Conservation (phyloP, 768 basidiomycete genomes). For the Boletus vinaceobasis region DNA sequence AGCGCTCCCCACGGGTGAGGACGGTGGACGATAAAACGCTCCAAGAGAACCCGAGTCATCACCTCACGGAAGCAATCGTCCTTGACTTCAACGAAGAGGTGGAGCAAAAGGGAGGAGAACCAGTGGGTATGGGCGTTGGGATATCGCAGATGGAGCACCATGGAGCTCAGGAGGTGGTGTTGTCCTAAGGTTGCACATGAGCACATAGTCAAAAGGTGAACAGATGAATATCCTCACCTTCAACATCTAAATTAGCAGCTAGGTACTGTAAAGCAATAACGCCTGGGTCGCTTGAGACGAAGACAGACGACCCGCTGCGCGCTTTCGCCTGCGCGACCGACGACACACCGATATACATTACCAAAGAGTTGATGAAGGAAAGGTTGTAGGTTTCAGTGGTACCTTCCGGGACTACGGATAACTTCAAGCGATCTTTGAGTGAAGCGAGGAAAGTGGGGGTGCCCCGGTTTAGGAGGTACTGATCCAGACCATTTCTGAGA, state of each 20-base stretch:
- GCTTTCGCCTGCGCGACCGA: conserved; percentile 88
- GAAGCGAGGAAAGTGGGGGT: conserved; percentile 69
- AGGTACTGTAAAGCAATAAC: conserved; percentile 83
- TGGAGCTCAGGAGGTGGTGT: conserved; percentile 90
- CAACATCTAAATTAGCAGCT: conserved; percentile 78
- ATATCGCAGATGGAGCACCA: conserved; percentile 93
- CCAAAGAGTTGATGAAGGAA: conserved; percentile 87
- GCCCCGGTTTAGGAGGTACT: conserved; percentile 77
- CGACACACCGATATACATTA: conserved; percentile 94
- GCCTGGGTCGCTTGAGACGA: conserved; percentile 78
- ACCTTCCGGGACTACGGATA: conserved; percentile 44
- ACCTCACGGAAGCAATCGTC: conserved; percentile 77
- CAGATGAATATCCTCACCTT: conserved; percentile 56
- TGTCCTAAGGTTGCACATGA: conserved; percentile 57
- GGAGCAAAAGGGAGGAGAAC: conserved; percentile 89
- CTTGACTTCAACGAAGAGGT: conserved; percentile 79
- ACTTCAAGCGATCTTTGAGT: conserved; percentile 71
- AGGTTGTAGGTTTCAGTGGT: conserved; percentile 73
- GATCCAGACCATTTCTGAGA: conserved; percentile 76
- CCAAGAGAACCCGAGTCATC: conserved; percentile 85
- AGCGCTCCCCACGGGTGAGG: conserved; percentile 97
- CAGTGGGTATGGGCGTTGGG: conserved; percentile 98
- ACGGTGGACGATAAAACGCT: conserved; percentile 89
- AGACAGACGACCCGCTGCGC: conserved; percentile 75
- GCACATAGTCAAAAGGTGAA: not conserved